Conservation (phyloP, 2,329 filamentous ascomycete species). For the Hymenoscyphus scutula region DNA sequence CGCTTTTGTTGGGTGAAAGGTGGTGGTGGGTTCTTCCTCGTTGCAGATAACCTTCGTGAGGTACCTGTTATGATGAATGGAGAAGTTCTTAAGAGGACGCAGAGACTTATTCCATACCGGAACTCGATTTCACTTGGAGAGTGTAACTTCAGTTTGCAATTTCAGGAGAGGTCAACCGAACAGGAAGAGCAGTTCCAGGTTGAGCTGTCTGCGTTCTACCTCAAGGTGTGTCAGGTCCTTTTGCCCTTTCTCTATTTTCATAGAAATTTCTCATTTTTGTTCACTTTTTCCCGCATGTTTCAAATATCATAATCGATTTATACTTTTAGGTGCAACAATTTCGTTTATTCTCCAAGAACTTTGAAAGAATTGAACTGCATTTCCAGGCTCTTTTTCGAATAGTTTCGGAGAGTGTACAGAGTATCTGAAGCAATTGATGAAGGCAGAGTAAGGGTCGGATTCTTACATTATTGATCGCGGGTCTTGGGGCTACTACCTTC, state of each 20-base stretch:
- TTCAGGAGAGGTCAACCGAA: slow-evolving; percentile 15
- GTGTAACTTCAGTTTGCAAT: slow-evolving; percentile 23
- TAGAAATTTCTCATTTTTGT: not conserved
- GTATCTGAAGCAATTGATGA: too few relatives aligned
- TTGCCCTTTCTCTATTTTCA: not conserved
- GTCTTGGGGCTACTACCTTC: too few relatives aligned
- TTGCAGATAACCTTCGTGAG: slow-evolving; percentile 21
- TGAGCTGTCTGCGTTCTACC: slow-evolving; percentile 21
- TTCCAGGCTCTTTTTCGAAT: too few relatives aligned
- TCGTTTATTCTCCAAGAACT: too few relatives aligned
- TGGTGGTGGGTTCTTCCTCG: slow-evolving; percentile 25
- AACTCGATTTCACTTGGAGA: slow-evolving; percentile 25
- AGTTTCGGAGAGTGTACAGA: too few relatives aligned
- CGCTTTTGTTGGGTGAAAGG: slow-evolving; percentile 27
- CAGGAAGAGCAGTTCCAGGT: slow-evolving; percentile 26
- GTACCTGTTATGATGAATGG: slow-evolving; percentile 22
- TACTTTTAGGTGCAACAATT: too few relatives aligned
- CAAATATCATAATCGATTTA: too few relatives aligned
- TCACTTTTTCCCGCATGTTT: not conserved
- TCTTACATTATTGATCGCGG: too few relatives aligned
- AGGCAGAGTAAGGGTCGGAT: too few relatives aligned
- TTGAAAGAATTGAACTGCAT: too few relatives aligned
- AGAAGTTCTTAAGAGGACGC: slow-evolving; percentile 20
- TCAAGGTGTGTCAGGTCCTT: not conserved
- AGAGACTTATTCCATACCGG: slow-evolving; percentile 24